Base-by-base conservation (phyloP, 768 basidiomycete species). In the Butyriboletus loyo region DNA sequence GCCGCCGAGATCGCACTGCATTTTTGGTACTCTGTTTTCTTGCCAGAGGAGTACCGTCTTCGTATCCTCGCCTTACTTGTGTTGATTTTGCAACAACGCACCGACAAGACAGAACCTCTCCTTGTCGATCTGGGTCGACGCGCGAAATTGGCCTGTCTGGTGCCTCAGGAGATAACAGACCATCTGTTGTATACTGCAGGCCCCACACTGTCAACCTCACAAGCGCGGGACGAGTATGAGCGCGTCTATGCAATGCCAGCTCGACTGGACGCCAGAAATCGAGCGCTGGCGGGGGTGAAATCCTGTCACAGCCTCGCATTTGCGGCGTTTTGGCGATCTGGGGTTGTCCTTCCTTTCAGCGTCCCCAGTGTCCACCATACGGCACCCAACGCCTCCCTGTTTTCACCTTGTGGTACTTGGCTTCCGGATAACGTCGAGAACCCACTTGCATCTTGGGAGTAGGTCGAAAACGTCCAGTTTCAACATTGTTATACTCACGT, bases 391-490 rank as follows among this genome's bases (percentile, higher is more conserved):
- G 24, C 74, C 32, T 68, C 77, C 47, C 65, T 78, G 21, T 82
- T 80, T 59, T 73, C 73, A 0, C 56, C 74, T 7, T 56, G 63
- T 39, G 78, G 80, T 6, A 61, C 72, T 39, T 81, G 77, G 77
- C 60, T 79, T 36, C 56, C 61, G 19, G 47, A 61, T 22, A 63
- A 67, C 13, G 56, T 61, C 37, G 65, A 71, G 14, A 75, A 73
- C 43, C 78, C 81, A 0, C 67, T 81, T 3, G 67, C 70, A 17
- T 74, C 73, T 15, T 83, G 79, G 78, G 73, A 79, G 76, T 77
- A 60, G 53, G 73, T 67, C 14, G 32, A 52, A 24, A 27, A 6
- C 36, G 5, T 43, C 17, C 5, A 36, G 11, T 31, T 52, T 17
- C n/a, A 4, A 25, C 22, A 34, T 25, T 49, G 22, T 28, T 34